Evolutionary conservation across 768 basidiomycete species (phyloP).

Genomic region (Collybia nuda): DNA sequence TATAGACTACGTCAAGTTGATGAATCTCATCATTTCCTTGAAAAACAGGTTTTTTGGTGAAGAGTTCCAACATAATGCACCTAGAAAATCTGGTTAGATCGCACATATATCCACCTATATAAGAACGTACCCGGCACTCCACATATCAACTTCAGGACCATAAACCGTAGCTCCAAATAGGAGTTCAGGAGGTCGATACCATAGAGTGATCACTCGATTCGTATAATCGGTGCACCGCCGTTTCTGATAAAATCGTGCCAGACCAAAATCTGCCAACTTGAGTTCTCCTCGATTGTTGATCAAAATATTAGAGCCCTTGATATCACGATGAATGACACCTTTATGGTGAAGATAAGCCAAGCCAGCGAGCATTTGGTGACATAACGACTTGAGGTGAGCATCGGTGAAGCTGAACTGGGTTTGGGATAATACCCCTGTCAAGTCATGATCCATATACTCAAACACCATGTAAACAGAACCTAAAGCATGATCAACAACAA

Average conservation of each 20-base stretch:
- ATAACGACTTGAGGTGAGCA: conserved; percentile 93
- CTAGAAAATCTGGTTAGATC: conserved; percentile 36
- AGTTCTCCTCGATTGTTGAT: conserved; percentile 89
- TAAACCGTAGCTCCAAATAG: conserved; percentile 95
- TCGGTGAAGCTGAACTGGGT: conserved; percentile 81
- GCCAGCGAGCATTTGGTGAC: conserved; percentile 93
- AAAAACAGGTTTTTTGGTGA: conserved; percentile 94
- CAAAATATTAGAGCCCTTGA: conserved; percentile 98
- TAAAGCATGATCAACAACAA: conserved; percentile 29
- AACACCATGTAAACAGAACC: conserved; percentile 99
- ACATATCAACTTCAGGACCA: conserved; percentile 98
- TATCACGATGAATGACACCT: conserved; percentile 95
- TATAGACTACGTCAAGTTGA: conserved; percentile 92
- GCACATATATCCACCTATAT: neutral
- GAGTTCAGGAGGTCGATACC: conserved; percentile 97
- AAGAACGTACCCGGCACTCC: conserved; percentile 89
- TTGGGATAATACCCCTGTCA: conserved; percentile 93
- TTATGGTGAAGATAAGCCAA: conserved; percentile 94
- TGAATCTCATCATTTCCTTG: conserved; percentile 98
- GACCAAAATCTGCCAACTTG: conserved; percentile 95
- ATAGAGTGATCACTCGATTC: conserved; percentile 98
- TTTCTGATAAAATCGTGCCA: conserved; percentile 95
- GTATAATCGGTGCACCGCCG: conserved; percentile 91
- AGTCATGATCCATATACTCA: conserved; percentile 98
- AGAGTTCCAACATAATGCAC: conserved; percentile 98